phyloP scores from a whole-genome alignment of 192 early-diverging fungal genomes.

The Lobosporangium transversale region DNA sequence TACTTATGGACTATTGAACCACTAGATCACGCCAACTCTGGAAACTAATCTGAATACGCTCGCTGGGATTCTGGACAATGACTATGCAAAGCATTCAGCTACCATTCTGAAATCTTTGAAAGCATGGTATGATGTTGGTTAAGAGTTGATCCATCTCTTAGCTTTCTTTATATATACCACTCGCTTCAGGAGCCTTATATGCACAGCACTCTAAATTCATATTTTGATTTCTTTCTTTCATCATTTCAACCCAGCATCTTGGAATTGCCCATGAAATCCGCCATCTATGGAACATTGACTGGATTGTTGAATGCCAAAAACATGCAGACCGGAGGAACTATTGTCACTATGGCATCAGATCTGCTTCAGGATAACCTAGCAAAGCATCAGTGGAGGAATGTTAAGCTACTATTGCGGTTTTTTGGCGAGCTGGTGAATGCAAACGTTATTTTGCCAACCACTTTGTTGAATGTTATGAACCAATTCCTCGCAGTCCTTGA shows the following conservation, averaged over 20 bases:
- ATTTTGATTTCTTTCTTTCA: conserved; percentile 5
- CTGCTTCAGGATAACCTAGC: conserved; percentile 67
- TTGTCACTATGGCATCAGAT: conserved; percentile 69
- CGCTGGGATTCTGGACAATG: conserved; percentile 74
- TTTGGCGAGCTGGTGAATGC: conserved; percentile 84
- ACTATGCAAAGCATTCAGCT: conserved; percentile 71
- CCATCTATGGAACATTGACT: conserved; percentile 82
- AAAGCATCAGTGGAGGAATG: conserved; percentile 70
- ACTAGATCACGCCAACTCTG: conserved; percentile 68
- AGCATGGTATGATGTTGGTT: conserved; percentile 62
- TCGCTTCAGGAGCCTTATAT: too few species aligned
- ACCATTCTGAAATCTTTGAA: conserved; percentile 71
- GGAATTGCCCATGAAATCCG: conserved; percentile 79
- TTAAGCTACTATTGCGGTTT: conserved; percentile 83
- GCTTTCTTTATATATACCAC: too few species aligned
- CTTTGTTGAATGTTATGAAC: conserved; percentile 73
- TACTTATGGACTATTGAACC: background rate
- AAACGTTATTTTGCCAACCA: conserved; percentile 74
- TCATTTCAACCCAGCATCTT: too few species aligned
- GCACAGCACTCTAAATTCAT: background rate
- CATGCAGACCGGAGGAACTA: conserved; percentile 65
- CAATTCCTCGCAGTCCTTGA: conserved; percentile 68
- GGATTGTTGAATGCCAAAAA: conserved; percentile 86
- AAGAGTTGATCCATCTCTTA: too few species aligned
- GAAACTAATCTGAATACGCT: conserved; percentile 73